Base-by-base conservation (phyloP, 1,284 basidiomycete genomes). In the Hypsizygus ulmarius region DNA sequence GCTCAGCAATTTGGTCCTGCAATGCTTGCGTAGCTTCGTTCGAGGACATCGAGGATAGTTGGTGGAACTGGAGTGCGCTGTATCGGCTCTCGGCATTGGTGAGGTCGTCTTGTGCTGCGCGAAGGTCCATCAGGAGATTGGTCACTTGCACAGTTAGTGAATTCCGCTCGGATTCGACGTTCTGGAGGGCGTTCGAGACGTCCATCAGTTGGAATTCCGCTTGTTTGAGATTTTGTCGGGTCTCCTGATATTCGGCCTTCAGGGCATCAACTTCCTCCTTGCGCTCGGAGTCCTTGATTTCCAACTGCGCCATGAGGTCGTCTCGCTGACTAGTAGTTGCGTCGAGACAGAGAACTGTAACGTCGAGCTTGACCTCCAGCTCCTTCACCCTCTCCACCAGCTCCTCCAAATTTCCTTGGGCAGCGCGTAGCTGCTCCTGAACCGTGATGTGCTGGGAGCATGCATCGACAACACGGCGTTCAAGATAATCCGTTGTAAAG, bases 51-150 rank as follows among this genome's bases (percentile, higher is more conserved):
- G 69, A 65, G 9, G 77, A 74, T 14, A 87, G 70, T 54, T 87
- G 84, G 49, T 82, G 77, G 60, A 75, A 72, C 60, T 84, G 82
- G 10, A 87, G 73, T 28, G 66, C 64, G 45, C 71, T 75, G 53
- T 84, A 84, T 1, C 81, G 79, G 35, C 60, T 68, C 61, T 87
- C 80, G 0, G 76, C 74, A 15, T 75, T 74, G 2, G 64, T 62
- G 6, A 87, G 64, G 39, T 84, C 81, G 25, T 75, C 64, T 48
- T 78, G 79, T 2, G 71, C 73, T 14, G 57, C 56, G 4, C 70
- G 62, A 12, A 87, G 70, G 50, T 88, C 84, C 29, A 70, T 64
- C 42, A 76, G 72, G n/a, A 87, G 66, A 51, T 86, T 84, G 3
- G 72, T 72, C 28, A 84, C 66, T 58, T 84, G 81, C 4, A 85